phyloP scores from a whole-genome alignment of 164 flowering plant species.

The Vitis rupestris region DNA sequence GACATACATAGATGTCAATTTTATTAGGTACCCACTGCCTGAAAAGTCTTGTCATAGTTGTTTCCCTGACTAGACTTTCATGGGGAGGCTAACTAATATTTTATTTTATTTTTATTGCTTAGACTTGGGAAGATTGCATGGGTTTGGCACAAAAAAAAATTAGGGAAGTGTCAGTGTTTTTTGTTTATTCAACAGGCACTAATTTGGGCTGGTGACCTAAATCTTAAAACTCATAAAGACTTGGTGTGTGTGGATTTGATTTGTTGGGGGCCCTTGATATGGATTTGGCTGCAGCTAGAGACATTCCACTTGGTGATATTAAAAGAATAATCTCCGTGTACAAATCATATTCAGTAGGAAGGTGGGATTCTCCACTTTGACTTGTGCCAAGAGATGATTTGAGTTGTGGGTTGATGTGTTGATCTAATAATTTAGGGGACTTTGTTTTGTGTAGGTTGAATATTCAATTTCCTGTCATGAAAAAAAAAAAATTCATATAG shows the following conservation, averaged over 20 bases:
- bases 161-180: not conserved
- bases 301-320: slow-evolving; percentile 13
- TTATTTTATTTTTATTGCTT: slow-evolving; percentile 16
- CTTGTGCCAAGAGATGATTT: too few relatives aligned
- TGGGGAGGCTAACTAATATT: not conserved
- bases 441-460: too few relatives aligned
- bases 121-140: slow-evolving; percentile 13
- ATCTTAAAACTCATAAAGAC: slow-evolving; percentile 5
- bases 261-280: not conserved
- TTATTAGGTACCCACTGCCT: slow-evolving; percentile 24
- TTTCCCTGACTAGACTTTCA: slow-evolving; percentile 30
- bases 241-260: too few relatives aligned
- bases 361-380: too few relatives aligned
- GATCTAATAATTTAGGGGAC: too few relatives aligned
- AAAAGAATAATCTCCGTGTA: not conserved
- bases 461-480: too few relatives aligned
- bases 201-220: slow-evolving; percentile 27
- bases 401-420: too few relatives aligned
- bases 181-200: slow-evolving; percentile 9
- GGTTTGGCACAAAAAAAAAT: slow-evolving; percentile 4
- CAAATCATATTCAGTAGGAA: too few relatives aligned
- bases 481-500: too few relatives aligned
- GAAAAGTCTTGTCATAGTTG: slow-evolving; percentile 19
- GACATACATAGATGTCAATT: slow-evolving; percentile 13
- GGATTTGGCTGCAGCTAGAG: too few relatives aligned